Evolutionary conservation across 2,329 filamentous ascomycete species (phyloP), one percentile per base, ranked within the genome.

Genomic region (Pseudophaeomoniella oleicola): DNA sequence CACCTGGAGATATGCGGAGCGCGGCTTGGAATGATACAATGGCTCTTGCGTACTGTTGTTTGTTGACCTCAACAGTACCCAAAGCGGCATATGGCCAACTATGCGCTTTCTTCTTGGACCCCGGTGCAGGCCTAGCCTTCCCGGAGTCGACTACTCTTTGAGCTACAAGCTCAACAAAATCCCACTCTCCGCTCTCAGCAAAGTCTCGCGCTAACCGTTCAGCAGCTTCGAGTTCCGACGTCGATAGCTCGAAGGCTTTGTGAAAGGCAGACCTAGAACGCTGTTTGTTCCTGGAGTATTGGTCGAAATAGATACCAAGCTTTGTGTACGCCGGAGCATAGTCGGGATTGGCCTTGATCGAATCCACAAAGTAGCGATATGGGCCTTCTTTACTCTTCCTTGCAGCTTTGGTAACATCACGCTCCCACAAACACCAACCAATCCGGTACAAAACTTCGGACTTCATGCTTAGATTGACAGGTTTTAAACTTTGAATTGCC

Each of bases 1-100:
- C 85, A 30, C 78, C 66, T 0, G 87, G 85, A 2, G 77, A 74
- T 34, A 94, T 82, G 37, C 88, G 72, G 19, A 98, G 65, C 9
- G 90, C 87, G 2, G 84, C 76, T 50, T 96, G 82, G 55, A 96
- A 98, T 0, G 85, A 93, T 5, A 88, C 78, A 37, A 96, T 86
- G 22, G 86, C 86, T 52, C 84, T 81, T 46, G 78, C 66, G 48
- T 88, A 96, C 41, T 93, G 85, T 53, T 92, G 85, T 53, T 85
- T 90, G 59, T 93, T 94, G 53, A 96, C 72, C 55, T 96, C 85
- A 1, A 93, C 88, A 12, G 94, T 85, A 16, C 92, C 90, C 2
- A 98, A 67, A 0, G 90, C 88, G 2, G 88, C 85, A 54, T 86
- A 93, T 2, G 90, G 90, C 90, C 90, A 98, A 59, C 87, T 94